Percentiles rank a stretch among this genome's conserved stretches.
phyloP scores from a whole-genome alignment of 768 basidiomycete genomes.

The Mycena vitilis region DNA sequence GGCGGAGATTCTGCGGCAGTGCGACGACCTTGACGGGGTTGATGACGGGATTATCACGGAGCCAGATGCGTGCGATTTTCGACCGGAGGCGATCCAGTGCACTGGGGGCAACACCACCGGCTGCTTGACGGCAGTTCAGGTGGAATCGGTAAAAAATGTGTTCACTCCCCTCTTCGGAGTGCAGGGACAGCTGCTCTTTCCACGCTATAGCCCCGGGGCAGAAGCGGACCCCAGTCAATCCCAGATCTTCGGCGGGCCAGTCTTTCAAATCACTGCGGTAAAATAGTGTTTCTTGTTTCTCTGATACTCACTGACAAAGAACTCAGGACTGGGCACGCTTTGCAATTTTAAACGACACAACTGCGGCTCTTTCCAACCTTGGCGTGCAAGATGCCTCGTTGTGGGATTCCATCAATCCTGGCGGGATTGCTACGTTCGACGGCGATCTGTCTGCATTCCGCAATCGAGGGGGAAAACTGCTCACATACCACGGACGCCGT shows the following conservation, averaged over 20 bases:
- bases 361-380: not conserved
- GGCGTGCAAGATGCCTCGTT: not conserved
- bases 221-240: not conserved
- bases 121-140: not conserved
- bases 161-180: constrained; percentile 1
- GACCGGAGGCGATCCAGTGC: not conserved
- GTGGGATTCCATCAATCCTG: not conserved
- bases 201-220: not conserved
- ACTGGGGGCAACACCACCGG: not conserved
- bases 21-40: not conserved
- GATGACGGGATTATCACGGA: not conserved
- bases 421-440: not conserved
- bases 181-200: not conserved
- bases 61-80: not conserved
- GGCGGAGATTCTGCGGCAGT: not conserved
- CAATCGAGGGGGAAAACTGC: not conserved
- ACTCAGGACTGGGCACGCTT: not conserved
- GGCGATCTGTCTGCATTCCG: not conserved
- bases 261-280: not conserved
- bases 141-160: not conserved
- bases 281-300: not conserved
- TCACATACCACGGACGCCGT: not conserved
- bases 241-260: not conserved
- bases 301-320: not conserved
- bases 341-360: not conserved